These are phyloP conservation scores for Talaromyces sp. DNA, from an alignment of 2,329 filamentous ascomycete species.

Conservation along the genomic window DNA sequence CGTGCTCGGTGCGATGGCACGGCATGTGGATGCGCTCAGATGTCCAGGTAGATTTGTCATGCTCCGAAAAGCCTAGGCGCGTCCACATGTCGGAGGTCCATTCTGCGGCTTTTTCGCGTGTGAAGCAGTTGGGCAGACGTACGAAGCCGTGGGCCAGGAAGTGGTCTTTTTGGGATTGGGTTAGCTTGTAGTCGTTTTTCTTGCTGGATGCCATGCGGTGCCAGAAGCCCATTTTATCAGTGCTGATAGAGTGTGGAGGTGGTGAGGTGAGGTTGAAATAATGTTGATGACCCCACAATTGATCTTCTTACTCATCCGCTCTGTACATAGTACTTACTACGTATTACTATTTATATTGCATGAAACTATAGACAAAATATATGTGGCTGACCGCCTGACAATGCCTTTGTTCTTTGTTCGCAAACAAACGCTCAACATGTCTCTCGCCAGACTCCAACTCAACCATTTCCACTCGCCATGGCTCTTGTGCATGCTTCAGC, in stretches of 20 bases:
- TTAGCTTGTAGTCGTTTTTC: constrained; percentile 24
- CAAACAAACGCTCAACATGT: not conserved
- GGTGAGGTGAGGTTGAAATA: not conserved
- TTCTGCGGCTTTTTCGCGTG: constrained; percentile 42
- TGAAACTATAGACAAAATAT: not conserved
- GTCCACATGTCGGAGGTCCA: constrained; percentile 55
- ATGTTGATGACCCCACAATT: not conserved
- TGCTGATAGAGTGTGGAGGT: not conserved
- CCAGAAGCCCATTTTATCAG: not conserved
- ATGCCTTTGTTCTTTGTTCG: not conserved
- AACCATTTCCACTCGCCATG: not conserved
- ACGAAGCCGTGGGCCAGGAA: constrained; percentile 55
- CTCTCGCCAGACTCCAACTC: not conserved
- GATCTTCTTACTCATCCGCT: not conserved
- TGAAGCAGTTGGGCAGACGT: constrained; percentile 50
- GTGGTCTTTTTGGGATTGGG: constrained; percentile 45
- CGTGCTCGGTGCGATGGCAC: constrained; percentile 50
- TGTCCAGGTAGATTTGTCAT: constrained; percentile 63
- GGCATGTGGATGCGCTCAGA: constrained; percentile 61
- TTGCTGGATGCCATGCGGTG: not conserved
- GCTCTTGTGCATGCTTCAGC: not conserved
- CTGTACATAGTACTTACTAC: not conserved
- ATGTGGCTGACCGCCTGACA: not conserved
- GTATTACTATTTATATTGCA: no score
- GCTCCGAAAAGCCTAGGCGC: constrained; percentile 59